Conservation (phyloP, 2,329 filamentous ascomycete species). For the Hypoxylon sp. region DNA sequence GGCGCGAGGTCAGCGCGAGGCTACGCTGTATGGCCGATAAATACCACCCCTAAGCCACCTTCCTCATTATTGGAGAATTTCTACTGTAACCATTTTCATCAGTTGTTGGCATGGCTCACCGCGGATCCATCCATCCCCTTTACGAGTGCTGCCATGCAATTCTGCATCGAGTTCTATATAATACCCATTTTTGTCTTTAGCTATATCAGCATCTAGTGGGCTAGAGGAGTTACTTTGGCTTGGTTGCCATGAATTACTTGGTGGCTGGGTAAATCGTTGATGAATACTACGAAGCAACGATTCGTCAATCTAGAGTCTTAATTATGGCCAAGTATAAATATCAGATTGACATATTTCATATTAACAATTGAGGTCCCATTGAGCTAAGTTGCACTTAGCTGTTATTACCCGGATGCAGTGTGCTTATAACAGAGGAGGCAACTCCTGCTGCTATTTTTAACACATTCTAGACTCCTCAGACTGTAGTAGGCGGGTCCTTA, state of each 20-base stretch:
- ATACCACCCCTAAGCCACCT: background rate
- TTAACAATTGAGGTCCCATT: background rate
- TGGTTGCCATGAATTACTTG: background rate
- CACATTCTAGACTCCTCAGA: constrained; percentile 17
- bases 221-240: constrained; percentile 42
- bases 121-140: background rate
- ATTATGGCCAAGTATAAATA: constrained; percentile 3
- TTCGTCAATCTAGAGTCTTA: background rate
- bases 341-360: constrained; percentile 8
- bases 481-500: constrained; percentile 11
- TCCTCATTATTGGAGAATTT: background rate
- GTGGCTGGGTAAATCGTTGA: constrained; percentile 6
- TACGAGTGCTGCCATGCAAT: background rate
- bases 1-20: background rate
- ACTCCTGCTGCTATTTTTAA: constrained; percentile 28
- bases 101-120: background rate
- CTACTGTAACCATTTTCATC: constrained; percentile 27
- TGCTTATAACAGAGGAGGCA: background rate
- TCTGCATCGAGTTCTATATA: constrained; percentile 48
- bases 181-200: constrained; percentile 45
- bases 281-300: constrained; percentile 8
- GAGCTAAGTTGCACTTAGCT: background rate
- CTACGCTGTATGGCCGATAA: background rate
- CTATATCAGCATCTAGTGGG: constrained; percentile 37
- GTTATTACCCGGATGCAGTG: constrained; percentile 25